Evolutionary conservation across 2,329 filamentous ascomycete species (phyloP).

Genomic region (Neofusicoccum cordaticola): DNA sequence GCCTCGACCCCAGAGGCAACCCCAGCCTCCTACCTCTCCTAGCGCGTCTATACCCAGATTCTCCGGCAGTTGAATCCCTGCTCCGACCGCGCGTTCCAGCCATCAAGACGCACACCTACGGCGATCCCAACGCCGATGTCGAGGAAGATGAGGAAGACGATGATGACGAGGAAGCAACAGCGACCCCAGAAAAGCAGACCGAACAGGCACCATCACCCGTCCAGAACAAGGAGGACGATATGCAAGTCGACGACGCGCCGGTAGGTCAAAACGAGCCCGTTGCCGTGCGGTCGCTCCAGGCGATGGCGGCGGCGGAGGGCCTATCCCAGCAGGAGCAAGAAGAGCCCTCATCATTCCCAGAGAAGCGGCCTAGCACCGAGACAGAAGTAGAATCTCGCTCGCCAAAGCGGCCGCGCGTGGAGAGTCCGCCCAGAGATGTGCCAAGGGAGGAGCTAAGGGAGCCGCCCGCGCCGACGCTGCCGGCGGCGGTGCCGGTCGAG

Average conservation of each 20-base stretch:
- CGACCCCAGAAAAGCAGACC: neutral
- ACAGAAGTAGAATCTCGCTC: neutral
- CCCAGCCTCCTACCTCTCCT: conserved; percentile 81
- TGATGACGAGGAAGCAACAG: conserved; percentile 19
- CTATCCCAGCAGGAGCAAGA: neutral
- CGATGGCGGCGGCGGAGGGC: neutral
- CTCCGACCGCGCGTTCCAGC: conserved; percentile 52
- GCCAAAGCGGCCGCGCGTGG: conserved; percentile 5
- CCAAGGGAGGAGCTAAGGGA: neutral
- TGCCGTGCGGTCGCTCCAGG: neutral
- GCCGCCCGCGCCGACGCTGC: neutral
- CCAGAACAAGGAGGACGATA: neutral
- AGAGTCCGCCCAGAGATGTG: neutral
- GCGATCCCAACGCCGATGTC: neutral
- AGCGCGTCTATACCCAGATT: conserved; percentile 60
- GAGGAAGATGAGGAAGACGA: conserved; percentile 25
- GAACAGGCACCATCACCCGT: conserved; percentile 1
- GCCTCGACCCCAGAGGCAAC: conserved; percentile 65
- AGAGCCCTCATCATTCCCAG: neutral
- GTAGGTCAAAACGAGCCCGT: neutral
- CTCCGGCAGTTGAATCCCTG: conserved; percentile 69
- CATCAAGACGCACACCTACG: conserved; percentile 29
- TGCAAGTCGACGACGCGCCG: neutral
- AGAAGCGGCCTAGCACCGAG: conserved; percentile 11
- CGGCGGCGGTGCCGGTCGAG: neutral